Base-by-base conservation (phyloP, 345 rosid species). In the Hirschfeldia incana region DNA sequence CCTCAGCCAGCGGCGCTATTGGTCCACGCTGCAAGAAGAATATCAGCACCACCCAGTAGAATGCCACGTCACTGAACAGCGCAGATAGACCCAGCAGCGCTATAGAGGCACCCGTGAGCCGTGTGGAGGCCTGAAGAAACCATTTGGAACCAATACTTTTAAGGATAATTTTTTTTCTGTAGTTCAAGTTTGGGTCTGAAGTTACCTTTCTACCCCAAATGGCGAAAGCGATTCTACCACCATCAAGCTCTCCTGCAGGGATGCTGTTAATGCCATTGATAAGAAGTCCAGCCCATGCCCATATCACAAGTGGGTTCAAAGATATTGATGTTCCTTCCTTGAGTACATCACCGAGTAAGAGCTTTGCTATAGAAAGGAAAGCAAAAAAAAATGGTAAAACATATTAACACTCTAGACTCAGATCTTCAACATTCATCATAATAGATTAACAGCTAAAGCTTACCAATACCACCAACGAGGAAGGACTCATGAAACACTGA, bases 231-330 rank as follows among this genome's bases (percentile, higher is more conserved):
- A 94, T 90, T 80, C 88, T 82, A 37, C 98, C 97, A 11, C 97
- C 97, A 58, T 94, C 98, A 32, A 90, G 90, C 81, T 91, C 98
- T 77, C 98, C 98, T 0, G 98, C 98, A 9, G 97, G 98, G 73
- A 94, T 94, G 85, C 98, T 92, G 83, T 92, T 94, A 84, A 94
- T 88, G 67, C 93, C 97, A 80, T 92, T 94, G 36, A 94, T 90
- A 70, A 94, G 92, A 80, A 94, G 94, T 64, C 98, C 98, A 72
- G 97, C 94, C 95, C 98, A 94, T 21, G 98, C 93, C 98, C 98
- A 94, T 69, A 92, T 81, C 77, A 91, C 96, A 9, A 92, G 90
- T 6, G 98, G 94, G 83, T 94, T 94, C 9, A 92, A 72, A 26
- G 97, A 94, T 82, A 92, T 84, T 4, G 95, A 86, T 71, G 91